Evolutionary conservation across 208 protist species (phyloP), one percentile per base, ranked within the genome.

Genomic region (Trypanosoma congolense): DNA sequence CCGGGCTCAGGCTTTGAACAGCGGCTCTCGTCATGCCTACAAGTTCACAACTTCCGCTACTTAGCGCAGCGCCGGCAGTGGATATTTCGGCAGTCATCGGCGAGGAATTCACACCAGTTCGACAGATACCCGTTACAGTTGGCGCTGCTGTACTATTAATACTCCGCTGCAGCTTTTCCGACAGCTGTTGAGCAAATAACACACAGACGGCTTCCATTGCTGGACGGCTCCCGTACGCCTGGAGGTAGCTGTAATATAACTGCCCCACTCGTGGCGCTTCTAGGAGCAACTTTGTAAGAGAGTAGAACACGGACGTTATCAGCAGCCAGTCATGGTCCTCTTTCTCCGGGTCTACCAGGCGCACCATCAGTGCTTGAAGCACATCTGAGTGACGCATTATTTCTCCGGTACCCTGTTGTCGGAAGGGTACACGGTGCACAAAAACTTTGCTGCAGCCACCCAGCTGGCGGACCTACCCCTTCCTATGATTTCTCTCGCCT

Each of bases 221-320:
- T 29, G 52, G 38, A 30, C 49, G 49, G 47, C 59, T 58, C 4
- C 66, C 55, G 21, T 61, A 19, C 25, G 35, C 28, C 19, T 57
- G 59, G 19, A 65, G 48, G 50, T 57, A 51, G 1, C 51, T 6
- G 30, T 65, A 65, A 45, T 74, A 74, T 10, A 56, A 46, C 47
- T 63, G 50, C 55, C 62, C 45, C 46, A 74, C 52, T 9, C 64
- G 60, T 42, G 60, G 10, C n/a, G 68, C 29, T 10, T 50, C 36
- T 2, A 74, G 29, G 0, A 67, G 49, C 21, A 68, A 49, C 6
- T 55, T 38, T 1, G 68, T 69, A 29, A 66, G 58, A 28, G 61
- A 45, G 56, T 74, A 74, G 31, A 74, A 66, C 24, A 66, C 31
- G 9, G 68, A 36, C 8, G 68, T 48, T 41, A 74, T 8, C 24